Evolutionary conservation across 257 asterid genomes (phyloP), one percentile per base, ranked within the genome.

Genomic region (Nicotiana attenuata): DNA sequence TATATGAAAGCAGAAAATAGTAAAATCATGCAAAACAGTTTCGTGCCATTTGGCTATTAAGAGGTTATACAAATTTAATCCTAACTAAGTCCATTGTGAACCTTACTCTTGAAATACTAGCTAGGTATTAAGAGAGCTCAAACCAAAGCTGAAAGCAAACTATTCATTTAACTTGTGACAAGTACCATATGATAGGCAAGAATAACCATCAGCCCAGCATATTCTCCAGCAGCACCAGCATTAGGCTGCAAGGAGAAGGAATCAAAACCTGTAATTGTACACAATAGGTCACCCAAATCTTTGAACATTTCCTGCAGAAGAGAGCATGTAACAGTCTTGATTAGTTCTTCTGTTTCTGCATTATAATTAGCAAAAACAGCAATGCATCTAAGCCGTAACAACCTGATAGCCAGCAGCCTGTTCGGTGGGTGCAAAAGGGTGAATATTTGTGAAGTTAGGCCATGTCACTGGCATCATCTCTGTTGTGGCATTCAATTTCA

Each of bases 381-480:
- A 82, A n/a, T 29, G 68, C 52, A 45, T 77, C 24, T 56, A 75
- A 50, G 80, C 1, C 24, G 80, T 24, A 69, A 56, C 78, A 57
- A 94, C 99, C 97, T 96, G 98, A 87, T 87, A 96, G 53, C 99
- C 99, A 50, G 91, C 90, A 69, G 99, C 90, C 85, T 94, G 99
- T 76, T 91, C 98, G 19, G 20, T 65, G 38, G 99, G 99, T 76
- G 98, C 98, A 87, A 96, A 96, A 71, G 99, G 99, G 87, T 96
- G 99, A 83, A 96, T 85, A 61, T 91, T 85, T 9, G 99, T 64
- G 78, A 94, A 96, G 63, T 82, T 92, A 41, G 99, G 98, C 98
- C 98, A 96, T 53, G 98, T 94, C 76, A 96, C 96, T 1, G 99
- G 98, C 98, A 94, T 94, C 99, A 96, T 96, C 88, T 96, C 99